Percentiles rank a stretch among this genome's conserved stretches.
Conservation (phyloP, 2,329 filamentous ascomycete genomes). For the Pseudogymnoascus sp. region DNA sequence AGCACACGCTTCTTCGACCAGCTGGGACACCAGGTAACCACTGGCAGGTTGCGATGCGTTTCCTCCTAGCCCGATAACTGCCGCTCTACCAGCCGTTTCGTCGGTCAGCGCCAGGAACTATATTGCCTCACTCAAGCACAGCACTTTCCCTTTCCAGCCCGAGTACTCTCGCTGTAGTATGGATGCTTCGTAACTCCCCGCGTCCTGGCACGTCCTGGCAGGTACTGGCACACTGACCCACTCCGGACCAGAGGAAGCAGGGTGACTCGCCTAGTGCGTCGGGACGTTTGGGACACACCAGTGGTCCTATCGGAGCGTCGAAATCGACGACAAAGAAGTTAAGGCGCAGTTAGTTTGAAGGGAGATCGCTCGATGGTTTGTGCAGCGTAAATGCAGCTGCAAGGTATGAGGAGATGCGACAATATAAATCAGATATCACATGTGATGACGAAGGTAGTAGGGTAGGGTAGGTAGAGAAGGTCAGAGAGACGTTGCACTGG, state of each 20-base stretch:
- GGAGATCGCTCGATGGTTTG: constrained; percentile 1
- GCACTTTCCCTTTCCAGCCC: neutral
- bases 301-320: neutral
- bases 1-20: neutral
- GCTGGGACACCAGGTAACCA: neutral
- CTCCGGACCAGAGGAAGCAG: constrained; percentile 5
- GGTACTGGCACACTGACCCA: neutral
- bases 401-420: neutral
- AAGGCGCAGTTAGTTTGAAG: neutral
- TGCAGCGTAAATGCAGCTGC: neutral
- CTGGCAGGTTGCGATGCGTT: neutral
- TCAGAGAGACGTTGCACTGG: neutral
- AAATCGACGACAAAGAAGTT: neutral
- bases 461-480: neutral
- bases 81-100: neutral
- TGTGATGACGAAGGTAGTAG: neutral
- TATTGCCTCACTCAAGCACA: neutral
- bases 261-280: neutral
- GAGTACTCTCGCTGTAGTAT: neutral
- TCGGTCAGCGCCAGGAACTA: neutral
- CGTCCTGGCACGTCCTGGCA: neutral
- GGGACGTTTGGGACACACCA: neutral
- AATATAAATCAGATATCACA: neutral
- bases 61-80: neutral
- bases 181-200: neutral